Percentiles rank a stretch among this genome's conserved stretches.
Evolutionary conservation across 2,329 filamentous ascomycete genomes (phyloP).

Genomic region (Xylaria digitata): DNA sequence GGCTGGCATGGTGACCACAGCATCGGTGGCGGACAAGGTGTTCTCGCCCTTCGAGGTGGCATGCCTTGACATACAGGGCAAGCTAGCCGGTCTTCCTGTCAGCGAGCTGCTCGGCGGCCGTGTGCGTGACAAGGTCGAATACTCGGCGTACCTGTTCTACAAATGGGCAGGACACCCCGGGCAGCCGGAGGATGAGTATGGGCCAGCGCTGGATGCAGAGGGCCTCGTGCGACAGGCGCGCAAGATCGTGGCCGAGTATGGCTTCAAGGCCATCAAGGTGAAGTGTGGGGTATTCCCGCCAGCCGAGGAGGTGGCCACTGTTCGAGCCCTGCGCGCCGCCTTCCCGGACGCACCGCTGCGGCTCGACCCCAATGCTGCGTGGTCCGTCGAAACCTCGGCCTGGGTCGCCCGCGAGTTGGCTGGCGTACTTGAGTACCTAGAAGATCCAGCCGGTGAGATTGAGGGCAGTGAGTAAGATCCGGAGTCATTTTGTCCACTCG

Average conservation of each 20-base stretch:
- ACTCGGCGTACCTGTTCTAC: slow-evolving; percentile 58
- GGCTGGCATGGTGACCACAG: slow-evolving; percentile 56
- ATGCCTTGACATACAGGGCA: slow-evolving; percentile 57
- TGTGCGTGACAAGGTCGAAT: slow-evolving; percentile 55
- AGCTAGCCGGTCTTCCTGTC: slow-evolving; percentile 54
- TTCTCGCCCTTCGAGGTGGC: slow-evolving; percentile 58
- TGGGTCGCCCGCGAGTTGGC: slow-evolving; percentile 55
- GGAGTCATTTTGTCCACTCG: neutral
- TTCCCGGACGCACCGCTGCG: slow-evolving; percentile 54
- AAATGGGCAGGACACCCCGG: slow-evolving; percentile 57
- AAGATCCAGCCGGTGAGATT: slow-evolving; percentile 56
- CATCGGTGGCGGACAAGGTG: slow-evolving; percentile 55
- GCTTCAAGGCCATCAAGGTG: slow-evolving; percentile 57
- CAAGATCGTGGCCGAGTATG: slow-evolving; percentile 56
- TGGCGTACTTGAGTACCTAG: slow-evolving; percentile 54
- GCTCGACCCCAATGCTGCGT: slow-evolving; percentile 55
- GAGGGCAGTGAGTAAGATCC: slow-evolving; percentile 48
- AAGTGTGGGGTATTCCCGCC: slow-evolving; percentile 58
- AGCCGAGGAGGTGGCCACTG: slow-evolving; percentile 53
- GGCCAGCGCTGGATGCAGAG: slow-evolving; percentile 51
- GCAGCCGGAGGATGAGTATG: slow-evolving; percentile 54
- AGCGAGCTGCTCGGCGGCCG: slow-evolving; percentile 55
- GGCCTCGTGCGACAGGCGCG: slow-evolving; percentile 52
- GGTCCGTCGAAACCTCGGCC: slow-evolving; percentile 54
- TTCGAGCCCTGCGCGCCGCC: slow-evolving; percentile 53